phyloP scores from a whole-genome alignment of 2,329 filamentous ascomycete species.

The Mycosphaerella arachidis region DNA sequence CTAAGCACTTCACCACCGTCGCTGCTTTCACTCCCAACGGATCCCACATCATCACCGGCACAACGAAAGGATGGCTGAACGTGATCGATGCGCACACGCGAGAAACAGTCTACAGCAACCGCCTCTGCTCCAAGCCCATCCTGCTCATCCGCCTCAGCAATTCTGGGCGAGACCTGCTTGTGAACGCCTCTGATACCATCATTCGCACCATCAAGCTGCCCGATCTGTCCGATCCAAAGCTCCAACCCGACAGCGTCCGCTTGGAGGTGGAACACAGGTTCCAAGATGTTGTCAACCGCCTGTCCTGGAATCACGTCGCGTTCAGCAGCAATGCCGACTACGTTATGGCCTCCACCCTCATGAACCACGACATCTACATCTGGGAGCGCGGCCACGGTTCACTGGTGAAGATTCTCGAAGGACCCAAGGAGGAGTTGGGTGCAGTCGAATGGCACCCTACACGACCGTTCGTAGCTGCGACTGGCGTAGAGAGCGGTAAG shows the following conservation, averaged over 20 bases:
- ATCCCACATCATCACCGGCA: slow-evolving; percentile 85
- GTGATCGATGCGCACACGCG: slow-evolving; percentile 80
- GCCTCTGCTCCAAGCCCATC: slow-evolving; percentile 81
- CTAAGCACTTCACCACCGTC: slow-evolving; percentile 90
- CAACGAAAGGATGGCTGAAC: slow-evolving; percentile 93
- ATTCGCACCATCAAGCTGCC: slow-evolving; percentile 90
- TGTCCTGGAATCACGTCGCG: slow-evolving; percentile 95
- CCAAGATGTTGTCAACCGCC: slow-evolving; percentile 89
- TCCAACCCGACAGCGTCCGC: slow-evolving; percentile 81
- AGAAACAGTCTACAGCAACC: slow-evolving; percentile 82
- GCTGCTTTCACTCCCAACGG: slow-evolving; percentile 82
- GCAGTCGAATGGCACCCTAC: slow-evolving; percentile 97
- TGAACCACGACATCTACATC: slow-evolving; percentile 97
- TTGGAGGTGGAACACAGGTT: slow-evolving; percentile 96
- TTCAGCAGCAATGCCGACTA: slow-evolving; percentile 95
- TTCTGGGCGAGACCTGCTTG: slow-evolving; percentile 80
- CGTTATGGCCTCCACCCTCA: slow-evolving; percentile 91
- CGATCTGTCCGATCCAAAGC: slow-evolving; percentile 57
- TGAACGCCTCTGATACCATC: slow-evolving; percentile 91
- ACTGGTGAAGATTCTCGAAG: slow-evolving; percentile 92
- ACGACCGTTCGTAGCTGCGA: slow-evolving; percentile 80
- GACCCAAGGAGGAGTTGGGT: slow-evolving; percentile 91
- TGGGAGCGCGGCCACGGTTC: slow-evolving; percentile 95
- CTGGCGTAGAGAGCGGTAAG: slow-evolving; percentile 84
- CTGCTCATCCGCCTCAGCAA: slow-evolving; percentile 79